Evolutionary conservation across 1,284 basidiomycete species (phyloP).

Genomic region (Schizophyllum amplum): DNA sequence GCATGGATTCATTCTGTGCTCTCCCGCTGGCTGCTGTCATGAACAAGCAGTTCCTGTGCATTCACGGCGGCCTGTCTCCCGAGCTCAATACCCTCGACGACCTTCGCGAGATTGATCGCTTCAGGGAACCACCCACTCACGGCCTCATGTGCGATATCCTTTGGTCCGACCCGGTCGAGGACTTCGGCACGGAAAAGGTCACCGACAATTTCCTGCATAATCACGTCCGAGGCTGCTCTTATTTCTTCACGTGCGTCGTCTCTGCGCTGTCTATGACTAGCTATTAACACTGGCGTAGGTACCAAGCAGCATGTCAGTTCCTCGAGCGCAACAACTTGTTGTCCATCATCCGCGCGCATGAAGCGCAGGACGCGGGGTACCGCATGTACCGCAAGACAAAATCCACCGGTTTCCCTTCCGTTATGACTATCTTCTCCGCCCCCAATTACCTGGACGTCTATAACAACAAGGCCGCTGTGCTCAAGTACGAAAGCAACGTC

Average conservation of each 20-base stretch:
- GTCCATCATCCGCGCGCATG: constrained; percentile 93
- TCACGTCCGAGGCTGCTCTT: constrained; percentile 91
- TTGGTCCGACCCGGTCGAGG: constrained; percentile 92
- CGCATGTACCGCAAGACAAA: constrained; percentile 98
- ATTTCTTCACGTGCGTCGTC: constrained; percentile 80
- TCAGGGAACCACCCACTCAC: constrained; percentile 90
- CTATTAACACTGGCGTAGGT: constrained; percentile 39
- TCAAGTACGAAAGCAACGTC: constrained; percentile 95
- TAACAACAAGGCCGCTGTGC: constrained; percentile 93
- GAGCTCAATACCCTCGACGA: constrained; percentile 90
- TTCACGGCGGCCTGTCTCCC: constrained; percentile 88
- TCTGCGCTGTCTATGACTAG: background rate
- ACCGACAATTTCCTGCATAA: constrained; percentile 86
- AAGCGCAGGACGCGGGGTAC: constrained; percentile 95
- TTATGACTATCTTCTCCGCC: constrained; percentile 96
- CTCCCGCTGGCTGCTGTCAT: constrained; percentile 89
- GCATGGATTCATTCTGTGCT: constrained; percentile 91
- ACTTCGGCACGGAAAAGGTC: constrained; percentile 88
- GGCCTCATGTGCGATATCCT: constrained; percentile 94
- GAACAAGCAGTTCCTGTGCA: constrained; percentile 97
- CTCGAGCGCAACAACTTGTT: constrained; percentile 89
- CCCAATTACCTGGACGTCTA: constrained; percentile 96
- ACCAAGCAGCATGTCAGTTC: constrained; percentile 90
- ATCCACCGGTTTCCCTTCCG: constrained; percentile 86
- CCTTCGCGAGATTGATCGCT: constrained; percentile 86